phyloP scores from a whole-genome alignment of 2,329 filamentous ascomycete genomes.

The Chaetomiaceae sp. region DNA sequence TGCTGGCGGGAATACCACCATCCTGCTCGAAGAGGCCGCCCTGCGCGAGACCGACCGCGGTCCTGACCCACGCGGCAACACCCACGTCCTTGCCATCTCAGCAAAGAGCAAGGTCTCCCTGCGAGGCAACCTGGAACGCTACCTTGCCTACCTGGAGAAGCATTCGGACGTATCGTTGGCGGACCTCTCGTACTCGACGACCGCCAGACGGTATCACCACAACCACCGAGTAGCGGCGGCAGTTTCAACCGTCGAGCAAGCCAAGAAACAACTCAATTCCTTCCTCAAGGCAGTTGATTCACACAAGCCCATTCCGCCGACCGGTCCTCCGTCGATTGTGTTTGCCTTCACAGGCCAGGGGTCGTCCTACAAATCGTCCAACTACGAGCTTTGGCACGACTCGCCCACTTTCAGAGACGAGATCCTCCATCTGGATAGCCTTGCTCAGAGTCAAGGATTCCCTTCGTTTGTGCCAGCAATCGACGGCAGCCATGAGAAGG shows the following conservation, averaged over 20 bases:
- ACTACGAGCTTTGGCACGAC: conserved; percentile 44
- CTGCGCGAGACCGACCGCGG: conserved; percentile 20
- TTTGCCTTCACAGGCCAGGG: conserved; percentile 56
- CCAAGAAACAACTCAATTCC: conserved; percentile 15
- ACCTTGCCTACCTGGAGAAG: conserved; percentile 49
- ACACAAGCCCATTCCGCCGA: conserved; percentile 30
- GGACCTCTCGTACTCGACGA: conserved; percentile 62
- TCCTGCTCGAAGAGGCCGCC: conserved; percentile 60
- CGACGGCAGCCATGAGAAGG: conserved; percentile 39
- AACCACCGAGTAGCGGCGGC: conserved; percentile 49
- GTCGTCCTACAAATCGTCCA: conserved; percentile 46
- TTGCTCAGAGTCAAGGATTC: conserved; percentile 47
- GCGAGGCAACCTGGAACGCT: conserved; percentile 51
- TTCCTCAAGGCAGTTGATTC: background rate
- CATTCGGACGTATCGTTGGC: conserved; percentile 49
- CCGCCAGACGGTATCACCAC: conserved; percentile 59
- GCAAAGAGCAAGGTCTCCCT: conserved; percentile 53
- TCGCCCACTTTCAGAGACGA: conserved; percentile 44
- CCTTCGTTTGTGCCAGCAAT: conserved; percentile 53
- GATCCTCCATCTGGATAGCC: conserved; percentile 52
- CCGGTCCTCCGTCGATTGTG: conserved; percentile 40
- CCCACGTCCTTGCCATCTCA: conserved; percentile 54
- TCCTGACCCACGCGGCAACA: conserved; percentile 44
- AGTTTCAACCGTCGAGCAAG: conserved; percentile 38
- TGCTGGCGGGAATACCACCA: conserved; percentile 64